Percentiles rank a stretch among this genome's conserved stretches.
Evolutionary conservation across 1,284 basidiomycete species (phyloP).

Genomic region (Puccinia horiana): DNA sequence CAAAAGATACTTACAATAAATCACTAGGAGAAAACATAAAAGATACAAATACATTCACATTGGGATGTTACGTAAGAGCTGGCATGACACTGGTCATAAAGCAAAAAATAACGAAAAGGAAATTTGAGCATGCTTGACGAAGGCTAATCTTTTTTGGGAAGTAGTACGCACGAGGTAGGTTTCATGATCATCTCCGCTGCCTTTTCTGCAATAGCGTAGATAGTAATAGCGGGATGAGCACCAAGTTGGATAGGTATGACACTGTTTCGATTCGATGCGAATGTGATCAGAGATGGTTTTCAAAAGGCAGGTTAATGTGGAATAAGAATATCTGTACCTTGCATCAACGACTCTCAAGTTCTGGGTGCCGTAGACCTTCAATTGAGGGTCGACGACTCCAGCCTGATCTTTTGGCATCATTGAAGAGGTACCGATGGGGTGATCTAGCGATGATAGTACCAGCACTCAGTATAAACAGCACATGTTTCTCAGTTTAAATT

Average conservation of each 20-base stretch:
- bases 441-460: conserved; percentile 9
- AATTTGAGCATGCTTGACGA: not conserved
- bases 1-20: not conserved
- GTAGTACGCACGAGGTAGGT: not conserved
- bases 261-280: not conserved
- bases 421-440: conserved; percentile 59
- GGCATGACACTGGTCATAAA: not conserved
- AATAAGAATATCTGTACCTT: conserved; percentile 12
- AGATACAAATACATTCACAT: not conserved
- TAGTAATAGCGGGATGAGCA: conserved; percentile 32
- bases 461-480: not conserved
- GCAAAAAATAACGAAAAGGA: not conserved
- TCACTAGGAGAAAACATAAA: not conserved
- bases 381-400: conserved; percentile 62
- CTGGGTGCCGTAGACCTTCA: conserved; percentile 72
- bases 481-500: not conserved
- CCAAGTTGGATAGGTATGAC: conserved; percentile 40
- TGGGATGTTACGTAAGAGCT: not conserved
- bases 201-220: conserved; percentile 44
- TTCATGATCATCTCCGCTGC: conserved; percentile 34
- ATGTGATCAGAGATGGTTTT: not conserved
- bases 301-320: not conserved
- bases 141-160: too few species aligned
- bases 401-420: conserved; percentile 61
- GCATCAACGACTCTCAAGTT: conserved; percentile 65